Base-by-base conservation (phyloP, 2,329 filamentous ascomycete genomes). In the Pseudocercospora eumusae region DNA sequence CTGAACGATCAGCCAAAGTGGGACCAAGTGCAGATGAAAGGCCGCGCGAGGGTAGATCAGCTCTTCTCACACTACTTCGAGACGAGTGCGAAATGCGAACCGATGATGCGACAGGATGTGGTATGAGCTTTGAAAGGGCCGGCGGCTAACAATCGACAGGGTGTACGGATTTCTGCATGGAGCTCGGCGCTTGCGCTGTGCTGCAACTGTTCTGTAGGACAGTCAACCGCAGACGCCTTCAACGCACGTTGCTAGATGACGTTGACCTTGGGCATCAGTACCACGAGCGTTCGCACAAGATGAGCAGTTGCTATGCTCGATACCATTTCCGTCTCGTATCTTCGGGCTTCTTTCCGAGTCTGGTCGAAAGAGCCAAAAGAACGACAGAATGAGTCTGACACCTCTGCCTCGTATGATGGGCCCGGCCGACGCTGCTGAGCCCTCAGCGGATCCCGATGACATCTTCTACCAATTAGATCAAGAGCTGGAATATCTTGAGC, bases 381-480 rank as follows among this genome's bases (percentile, higher is more conserved):
- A 42, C 13, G 13, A 42, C 18, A 33, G 8, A 15, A 42, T 23
- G 20, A 33, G 36, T 42, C 15, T 56, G 53, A 56, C 15, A 15
- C 18, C 20, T 5, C 18, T 44, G 13, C 53, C 21, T 21, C 28
- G 36, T 10, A 40, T 33, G 2, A 56, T 15, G n/a, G 36, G 15
- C 8, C n/a, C 21, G 21, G 28, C 31, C 8, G 53, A 40, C 15
- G 21, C 31, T 42, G 20, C 33, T 10, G 53, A 56, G 53, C 53
- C 53, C 21, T 15, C 53, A 44, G 53, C 61, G 7, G 57, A 63
- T 20, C 57, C 61, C 28, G 64, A 64, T 13, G 59, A 63, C 54
- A 61, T 64, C 57, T 66, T 66, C 61, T 56, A 64, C 45, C 64
- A 66, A 21, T 58, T 66, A 49, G 61, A 64, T 27, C 59, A 61